A percentile compares a stretch with the other conserved stretches of the same genome.
These are phyloP conservation scores for Apiotrichum sp. DNA, from an alignment of 1,284 basidiomycete genomes.

Conservation along the genomic window DNA sequence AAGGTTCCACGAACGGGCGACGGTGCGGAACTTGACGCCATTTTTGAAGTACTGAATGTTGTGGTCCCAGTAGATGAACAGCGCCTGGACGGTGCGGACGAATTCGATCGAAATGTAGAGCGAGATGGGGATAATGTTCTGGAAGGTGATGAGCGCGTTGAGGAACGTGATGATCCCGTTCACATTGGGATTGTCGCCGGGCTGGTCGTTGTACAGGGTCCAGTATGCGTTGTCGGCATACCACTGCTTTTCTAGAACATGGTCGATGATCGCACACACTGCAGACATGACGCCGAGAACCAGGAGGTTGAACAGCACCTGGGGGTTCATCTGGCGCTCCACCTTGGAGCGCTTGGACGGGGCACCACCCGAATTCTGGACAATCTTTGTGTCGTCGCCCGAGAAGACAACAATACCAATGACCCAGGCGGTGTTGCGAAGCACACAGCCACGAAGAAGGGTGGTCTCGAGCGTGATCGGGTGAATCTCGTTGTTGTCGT, in stretches of 20 bases:
- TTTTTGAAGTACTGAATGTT: slow-evolving; percentile 77
- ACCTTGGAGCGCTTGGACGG: slow-evolving; percentile 90
- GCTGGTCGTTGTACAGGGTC: slow-evolving; percentile 61
- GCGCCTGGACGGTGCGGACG: slow-evolving; percentile 53
- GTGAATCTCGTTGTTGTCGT: slow-evolving; percentile 38
- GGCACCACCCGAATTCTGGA: slow-evolving; percentile 87
- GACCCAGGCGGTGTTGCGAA: slow-evolving; percentile 89
- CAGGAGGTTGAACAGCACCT: slow-evolving; percentile 83
- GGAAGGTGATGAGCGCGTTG: slow-evolving; percentile 75
- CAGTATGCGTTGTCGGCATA: slow-evolving; percentile 70
- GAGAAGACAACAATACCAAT: slow-evolving; percentile 88
- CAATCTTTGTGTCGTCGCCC: slow-evolving; percentile 89
- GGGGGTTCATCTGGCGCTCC: slow-evolving; percentile 93
- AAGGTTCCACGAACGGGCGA: slow-evolving; percentile 90
- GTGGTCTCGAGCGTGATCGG: slow-evolving; percentile 79
- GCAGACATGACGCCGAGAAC: slow-evolving; percentile 75
- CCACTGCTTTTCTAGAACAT: slow-evolving; percentile 68
- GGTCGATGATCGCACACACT: slow-evolving; percentile 79
- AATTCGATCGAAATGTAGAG: slow-evolving; percentile 77
- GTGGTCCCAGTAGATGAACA: slow-evolving; percentile 71
- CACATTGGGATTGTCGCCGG: slow-evolving; percentile 76
- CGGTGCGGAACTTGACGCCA: slow-evolving; percentile 57
- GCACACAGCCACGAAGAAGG: slow-evolving; percentile 79
- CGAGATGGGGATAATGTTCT: slow-evolving; percentile 73
- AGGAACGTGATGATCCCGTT: slow-evolving; percentile 88